Evolutionary conservation across 345 rosid genomes (phyloP).

Genomic region (Syzygium grande): DNA sequence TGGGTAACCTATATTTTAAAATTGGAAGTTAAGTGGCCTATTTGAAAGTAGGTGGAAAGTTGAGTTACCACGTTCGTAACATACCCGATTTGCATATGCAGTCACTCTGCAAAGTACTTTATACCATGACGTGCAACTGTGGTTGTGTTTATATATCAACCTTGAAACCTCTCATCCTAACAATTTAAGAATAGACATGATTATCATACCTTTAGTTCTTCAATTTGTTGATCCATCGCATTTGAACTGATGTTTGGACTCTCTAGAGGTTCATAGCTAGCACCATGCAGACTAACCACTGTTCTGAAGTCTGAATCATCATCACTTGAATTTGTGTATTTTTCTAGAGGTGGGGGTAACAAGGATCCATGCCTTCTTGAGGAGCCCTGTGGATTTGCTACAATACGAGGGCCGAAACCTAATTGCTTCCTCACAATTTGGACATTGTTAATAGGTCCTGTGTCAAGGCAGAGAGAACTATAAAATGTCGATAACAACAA

Average conservation of each 20-base stretch:
- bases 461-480: neutral
- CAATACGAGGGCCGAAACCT: constrained; percentile 1
- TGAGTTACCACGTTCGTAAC: neutral
- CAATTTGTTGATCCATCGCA: constrained; percentile 45
- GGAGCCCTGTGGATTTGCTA: constrained; percentile 24
- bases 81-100: neutral
- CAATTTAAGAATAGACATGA: neutral
- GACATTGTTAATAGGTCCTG: constrained; percentile 75
- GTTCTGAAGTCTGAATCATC: constrained; percentile 21
- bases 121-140: neutral
- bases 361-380: constrained; percentile 38
- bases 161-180: neutral
- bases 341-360: constrained; percentile 59
- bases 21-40: neutral
- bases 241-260: constrained; percentile 27
- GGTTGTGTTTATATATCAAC: neutral
- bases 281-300: constrained; percentile 30
- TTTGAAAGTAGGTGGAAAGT: neutral
- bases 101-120: neutral
- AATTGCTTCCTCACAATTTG: constrained; percentile 34
- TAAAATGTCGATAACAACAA: neutral
- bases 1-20: neutral
- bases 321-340: constrained; percentile 34
- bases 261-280: constrained; percentile 10
- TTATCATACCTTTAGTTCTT: constrained; percentile 58